Percentiles rank a stretch among this genome's conserved stretches.
These are phyloP conservation scores for Staphylotrichum longicolle DNA, from an alignment of 495 filamentous ascomycete genomes.

Conservation along the genomic window DNA sequence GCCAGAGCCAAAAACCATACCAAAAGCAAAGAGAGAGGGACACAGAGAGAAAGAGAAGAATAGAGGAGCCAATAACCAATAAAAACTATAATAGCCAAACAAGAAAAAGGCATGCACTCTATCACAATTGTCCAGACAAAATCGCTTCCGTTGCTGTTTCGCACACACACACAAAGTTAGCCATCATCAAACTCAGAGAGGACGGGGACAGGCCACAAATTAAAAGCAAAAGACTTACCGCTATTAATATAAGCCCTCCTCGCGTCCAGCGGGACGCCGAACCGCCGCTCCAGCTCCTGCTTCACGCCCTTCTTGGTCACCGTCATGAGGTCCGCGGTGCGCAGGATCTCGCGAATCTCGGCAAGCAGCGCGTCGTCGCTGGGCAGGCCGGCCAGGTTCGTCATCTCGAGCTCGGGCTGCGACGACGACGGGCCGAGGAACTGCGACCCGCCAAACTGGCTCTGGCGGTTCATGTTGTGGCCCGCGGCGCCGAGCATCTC, in stretches of 20 bases:
- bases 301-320: slow-evolving; percentile 99
- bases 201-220: not conserved
- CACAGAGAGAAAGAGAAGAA: too few relatives aligned
- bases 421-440: slow-evolving; percentile 44
- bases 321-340: slow-evolving; percentile 90
- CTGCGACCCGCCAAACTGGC: slow-evolving; percentile 51
- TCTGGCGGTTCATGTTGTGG: slow-evolving; percentile 37
- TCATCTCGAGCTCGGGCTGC: slow-evolving; percentile 65
- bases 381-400: slow-evolving; percentile 66
- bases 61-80: not conserved
- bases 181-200: not conserved
- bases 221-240: slow-evolving; percentile 58
- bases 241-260: slow-evolving; percentile 90
- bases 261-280: slow-evolving; percentile 74
- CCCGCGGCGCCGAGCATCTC: slow-evolving; percentile 51
- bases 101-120: not conserved
- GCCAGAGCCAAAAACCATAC: not conserved
- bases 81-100: not conserved
- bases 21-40: not conserved
- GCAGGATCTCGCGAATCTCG: slow-evolving; percentile 91
- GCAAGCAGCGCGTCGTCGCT: slow-evolving; percentile 85
- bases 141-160: slow-evolving; percentile 51
- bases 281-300: slow-evolving; percentile 83
- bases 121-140: slow-evolving; percentile 46
- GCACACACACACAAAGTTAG: slow-evolving; percentile 8